Conservation (phyloP, 177 flowering plant genomes). For the Tripterygium wilfordii region DNA sequence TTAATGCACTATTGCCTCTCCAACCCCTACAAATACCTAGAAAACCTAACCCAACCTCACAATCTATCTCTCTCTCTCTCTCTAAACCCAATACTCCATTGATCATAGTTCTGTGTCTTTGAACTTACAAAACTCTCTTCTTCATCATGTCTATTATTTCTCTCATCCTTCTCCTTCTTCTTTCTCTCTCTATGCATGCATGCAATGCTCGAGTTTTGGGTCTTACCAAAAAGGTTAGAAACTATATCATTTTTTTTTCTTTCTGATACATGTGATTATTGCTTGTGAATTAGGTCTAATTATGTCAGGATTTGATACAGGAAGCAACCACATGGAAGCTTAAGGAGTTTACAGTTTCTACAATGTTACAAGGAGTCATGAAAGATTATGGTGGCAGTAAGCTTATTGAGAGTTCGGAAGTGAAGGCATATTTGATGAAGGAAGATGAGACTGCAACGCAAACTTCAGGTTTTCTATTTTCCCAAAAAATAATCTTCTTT, state of each 20-base stretch:
- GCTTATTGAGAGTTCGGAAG: constrained; percentile 4
- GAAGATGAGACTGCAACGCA: not conserved
- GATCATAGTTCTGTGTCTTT: not conserved
- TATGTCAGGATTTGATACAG: no score
- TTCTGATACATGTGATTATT: not conserved
- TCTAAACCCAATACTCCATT: not conserved
- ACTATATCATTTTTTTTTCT: not conserved
- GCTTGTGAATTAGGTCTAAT: no score
- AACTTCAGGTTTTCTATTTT: constrained; percentile 9
- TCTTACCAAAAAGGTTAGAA: constrained; percentile 5
- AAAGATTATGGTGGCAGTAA: constrained; percentile 12
- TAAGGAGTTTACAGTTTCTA: no score
- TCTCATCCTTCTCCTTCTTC: constrained; percentile 13
- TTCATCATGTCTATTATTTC: constrained; percentile 18
- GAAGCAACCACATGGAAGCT: no score
- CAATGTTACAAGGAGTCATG: not conserved
- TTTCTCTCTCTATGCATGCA: constrained; percentile 35
- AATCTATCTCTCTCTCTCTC: not conserved
- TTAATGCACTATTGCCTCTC: constrained; percentile 31
- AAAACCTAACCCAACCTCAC: not conserved
- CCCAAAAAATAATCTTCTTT: not conserved
- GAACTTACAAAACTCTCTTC: not conserved
- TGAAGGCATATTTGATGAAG: constrained; percentile 3
- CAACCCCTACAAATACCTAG: constrained; percentile 24
- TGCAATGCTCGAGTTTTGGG: constrained; percentile 34